Base-by-base conservation (phyloP, 2,329 filamentous ascomycete species). In the Fusarium abutilonis region DNA sequence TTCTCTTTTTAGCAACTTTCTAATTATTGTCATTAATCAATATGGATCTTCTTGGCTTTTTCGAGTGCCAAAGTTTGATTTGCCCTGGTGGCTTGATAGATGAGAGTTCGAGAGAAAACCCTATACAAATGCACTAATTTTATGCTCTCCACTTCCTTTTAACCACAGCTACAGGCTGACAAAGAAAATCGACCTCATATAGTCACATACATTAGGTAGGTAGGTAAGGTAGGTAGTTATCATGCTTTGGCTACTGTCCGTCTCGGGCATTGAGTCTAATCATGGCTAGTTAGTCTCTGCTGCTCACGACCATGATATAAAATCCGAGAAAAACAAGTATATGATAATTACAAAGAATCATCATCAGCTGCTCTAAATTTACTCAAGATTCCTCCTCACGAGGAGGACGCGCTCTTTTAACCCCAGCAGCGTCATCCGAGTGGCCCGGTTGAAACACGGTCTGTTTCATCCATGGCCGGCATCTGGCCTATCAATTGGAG, bases 361-460 rank as follows among this genome's bases (percentile, higher is more conserved):
- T 32, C 11, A 32, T 32, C 31, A 32, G 10, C 31, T 14, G 28
- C 8, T 29, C 28, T 10, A 19, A 31, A 60, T 47, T 49, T 46
- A 49, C 50, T 41, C 42, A 38, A 39, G 52, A 47, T 39, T 62
- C 52, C 57, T 36, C 32, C 29, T 36, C 14, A 43, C 32, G 42
- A 39, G 36, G 36, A 39, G 45, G 36, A 44, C 56, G 56, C 56
- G 44, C 47, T 29, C 40, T 56, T 55, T 66, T 52, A 62, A 59
- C 64, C 60, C 49, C 23, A 48, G 44, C 57, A 31, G 66, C 54
- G 61, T 65, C 56, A 62, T 62, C 57, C 52, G 55, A 67, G 56
- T 52, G 58, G 38, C 56, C 64, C 60, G 45, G 69, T 67, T 60
- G 69, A 71, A 71, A 71, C 69, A 58, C 60, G 51, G 62, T 60